phyloP scores from a whole-genome alignment of 495 filamentous ascomycete species.

The Penicillium cosmopolitanum region DNA sequence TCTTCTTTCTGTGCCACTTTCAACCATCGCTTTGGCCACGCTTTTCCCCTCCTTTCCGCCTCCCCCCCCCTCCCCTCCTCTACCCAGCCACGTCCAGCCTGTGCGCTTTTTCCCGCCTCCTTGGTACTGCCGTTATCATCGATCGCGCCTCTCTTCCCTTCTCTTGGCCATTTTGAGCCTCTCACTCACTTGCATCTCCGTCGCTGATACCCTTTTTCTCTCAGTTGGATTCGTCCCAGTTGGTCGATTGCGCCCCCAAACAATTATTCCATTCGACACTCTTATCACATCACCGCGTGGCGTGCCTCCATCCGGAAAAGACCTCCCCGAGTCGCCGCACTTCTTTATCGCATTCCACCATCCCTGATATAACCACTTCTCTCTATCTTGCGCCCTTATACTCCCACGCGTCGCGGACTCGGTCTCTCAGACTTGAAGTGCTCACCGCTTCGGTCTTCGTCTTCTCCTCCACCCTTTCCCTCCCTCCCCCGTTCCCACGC shows the following conservation, averaged over 20 bases:
- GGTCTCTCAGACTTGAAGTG: conserved; percentile 12
- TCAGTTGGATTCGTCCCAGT: conserved; percentile 12
- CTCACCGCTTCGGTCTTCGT: conserved; percentile 22
- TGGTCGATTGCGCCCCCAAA: conserved; percentile 21
- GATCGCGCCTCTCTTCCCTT: conserved; percentile 31
- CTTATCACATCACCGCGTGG: conserved; percentile 63
- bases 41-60: neutral
- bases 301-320: conserved; percentile 14
- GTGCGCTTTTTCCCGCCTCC: conserved; percentile 36
- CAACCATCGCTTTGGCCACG: conserved; percentile 15
- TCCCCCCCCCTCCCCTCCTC: neutral
- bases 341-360: conserved; percentile 21
- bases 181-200: conserved; percentile 14
- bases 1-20: conserved; percentile 20
- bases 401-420: conserved; percentile 12
- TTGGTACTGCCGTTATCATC: conserved; percentile 41
- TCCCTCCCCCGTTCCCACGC: conserved; percentile 26
- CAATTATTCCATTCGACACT: conserved; percentile 62
- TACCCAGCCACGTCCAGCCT: conserved; percentile 30
- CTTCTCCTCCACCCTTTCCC: neutral
- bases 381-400: conserved; percentile 9
- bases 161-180: conserved; percentile 9
- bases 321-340: conserved; percentile 13
- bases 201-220: conserved; percentile 9
- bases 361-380: conserved; percentile 8